Evolutionary conservation across 305 asterid genomes (phyloP), one percentile per base, ranked within the genome.

Genomic region (Fraxinus angustifolia): DNA sequence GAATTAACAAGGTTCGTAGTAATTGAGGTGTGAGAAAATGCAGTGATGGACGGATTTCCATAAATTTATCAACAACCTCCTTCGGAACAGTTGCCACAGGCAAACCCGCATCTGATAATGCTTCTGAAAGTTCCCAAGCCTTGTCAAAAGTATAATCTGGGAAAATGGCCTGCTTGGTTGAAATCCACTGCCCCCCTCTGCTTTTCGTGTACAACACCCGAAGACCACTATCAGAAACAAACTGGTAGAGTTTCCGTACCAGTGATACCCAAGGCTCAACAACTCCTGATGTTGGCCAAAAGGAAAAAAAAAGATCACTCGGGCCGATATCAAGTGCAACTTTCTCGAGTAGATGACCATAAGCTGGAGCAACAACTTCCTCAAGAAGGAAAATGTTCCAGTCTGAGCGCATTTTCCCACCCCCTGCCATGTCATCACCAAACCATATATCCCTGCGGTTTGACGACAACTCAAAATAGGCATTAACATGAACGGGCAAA

Each of bases 351-450:
- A 94, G 92, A 88, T 87, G 97, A 48, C 96, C 97, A 84, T 92
- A 95, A 79, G 99, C 97, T 86, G 99, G 98, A 84, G 98, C 95
- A 82, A 88, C 93, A 82, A 94, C 96, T 84, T 94, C 97, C 91
- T 93, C 95, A 81, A 95, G 97, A 77, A 95, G 97, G 86, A 85
- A 89, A 89, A 88, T 86, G 85, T 95, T 95, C 99, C 99, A 95
- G 82, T 95, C 99, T 16, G 99, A 94, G 62, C 98, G 97, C 81
- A 90, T 89, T 90, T 92, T 95, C 79, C 99, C 99, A 83, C 96
- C 99, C 83, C 99, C 99, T 53, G 95, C 92, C 99, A 95, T 95
- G 92, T 95, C 99, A 89, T 91, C 93, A 75, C 99, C 99, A 83
- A 92, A 94, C 99, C 99, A 95, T 88, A 95, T 95, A 82, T 95